A percentile compares a stretch with the other conserved stretches of the same genome.
Evolutionary conservation across 345 rosid genomes (phyloP).

Genomic region (Clausena lansium): DNA sequence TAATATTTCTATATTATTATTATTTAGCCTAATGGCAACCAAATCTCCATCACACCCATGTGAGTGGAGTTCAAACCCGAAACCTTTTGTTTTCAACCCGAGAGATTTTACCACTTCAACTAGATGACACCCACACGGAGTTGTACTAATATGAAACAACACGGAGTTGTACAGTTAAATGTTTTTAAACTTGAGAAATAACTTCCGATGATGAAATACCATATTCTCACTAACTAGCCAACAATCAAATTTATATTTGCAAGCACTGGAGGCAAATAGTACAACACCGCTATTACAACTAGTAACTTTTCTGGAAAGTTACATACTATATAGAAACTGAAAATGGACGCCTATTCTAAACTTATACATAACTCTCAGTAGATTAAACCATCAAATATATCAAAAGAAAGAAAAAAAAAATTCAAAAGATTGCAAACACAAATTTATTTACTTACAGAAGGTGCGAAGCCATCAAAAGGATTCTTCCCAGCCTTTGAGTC

Average conservation of each 20-base stretch:
- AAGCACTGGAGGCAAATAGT: background rate
- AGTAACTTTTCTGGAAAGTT: background rate
- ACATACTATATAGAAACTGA: background rate
- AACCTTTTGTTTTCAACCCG: too few species aligned
- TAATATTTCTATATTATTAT: background rate
- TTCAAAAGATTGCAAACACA: background rate
- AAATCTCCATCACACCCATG: too few species aligned
- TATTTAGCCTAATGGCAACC: too few species aligned
- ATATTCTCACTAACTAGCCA: background rate
- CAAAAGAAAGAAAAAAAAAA: slow-evolving; percentile 7
- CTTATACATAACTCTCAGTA: background rate
- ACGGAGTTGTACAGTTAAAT: background rate
- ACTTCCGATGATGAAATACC: background rate
- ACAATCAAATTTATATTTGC: background rate
- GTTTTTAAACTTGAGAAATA: background rate
- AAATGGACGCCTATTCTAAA: background rate
- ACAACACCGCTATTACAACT: background rate
- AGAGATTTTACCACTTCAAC: too few species aligned
- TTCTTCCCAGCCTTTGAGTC: slow-evolving; percentile 89
- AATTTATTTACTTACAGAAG: slow-evolving; percentile 56
- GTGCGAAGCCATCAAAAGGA: slow-evolving; percentile 94
- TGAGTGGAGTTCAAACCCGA: too few species aligned
- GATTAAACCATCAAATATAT: background rate
- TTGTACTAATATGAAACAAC: background rate
- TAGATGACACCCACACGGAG: too few species aligned